Base-by-base conservation (phyloP, 2,329 filamentous ascomycete genomes). In the Didymellaceae sp. region DNA sequence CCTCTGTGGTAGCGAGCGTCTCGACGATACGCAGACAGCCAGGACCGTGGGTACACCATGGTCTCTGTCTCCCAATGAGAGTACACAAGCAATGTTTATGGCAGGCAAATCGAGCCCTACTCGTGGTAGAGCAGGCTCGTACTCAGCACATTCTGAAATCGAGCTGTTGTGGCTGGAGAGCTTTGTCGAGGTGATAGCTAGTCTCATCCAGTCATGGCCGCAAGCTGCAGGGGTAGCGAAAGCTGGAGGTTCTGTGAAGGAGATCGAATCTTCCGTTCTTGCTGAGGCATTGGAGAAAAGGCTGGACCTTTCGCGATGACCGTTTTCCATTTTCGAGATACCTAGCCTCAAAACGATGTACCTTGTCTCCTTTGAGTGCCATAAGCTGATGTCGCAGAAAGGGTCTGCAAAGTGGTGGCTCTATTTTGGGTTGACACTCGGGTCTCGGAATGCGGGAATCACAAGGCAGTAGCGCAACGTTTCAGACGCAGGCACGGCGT, bases 391-490 rank as follows among this genome's bases (percentile, higher is more conserved):
- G 3, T 7, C 24, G 18, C 13, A 9, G 26, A 17, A 38, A 8
- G 39, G 40, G 13, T 9, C n/a, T 18, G 45, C 32, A n/a, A 32
- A 25, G 45, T 38, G 18, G 39, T 24, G 17, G 21, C 7, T 22
- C 11, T 7, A 20, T 18, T 25, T 13, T n/a, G 34, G 21, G 34
- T 45, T 16, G 20, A 33, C 41, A 31, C 11, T 17, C 16, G 17
- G 42, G 20, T 35, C 9, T 51, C 47, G 47, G 41, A 39, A 37
- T 51, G 35, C 41, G 48, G 26, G 22, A 16, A 32, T 17, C 16
- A 4, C 14, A n/a, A 33, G 24, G 40, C 31, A 34, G 44, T 34
- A 34, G 14, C 10, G 30, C 20, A 11, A 13, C 20, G 48, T 52
- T 51, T 45, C 41, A 45, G 9, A n/a, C n/a, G 35, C 20, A 25